phyloP scores from a whole-genome alignment of 2,329 filamentous ascomycete species.

The Fusarium lyarnte region DNA sequence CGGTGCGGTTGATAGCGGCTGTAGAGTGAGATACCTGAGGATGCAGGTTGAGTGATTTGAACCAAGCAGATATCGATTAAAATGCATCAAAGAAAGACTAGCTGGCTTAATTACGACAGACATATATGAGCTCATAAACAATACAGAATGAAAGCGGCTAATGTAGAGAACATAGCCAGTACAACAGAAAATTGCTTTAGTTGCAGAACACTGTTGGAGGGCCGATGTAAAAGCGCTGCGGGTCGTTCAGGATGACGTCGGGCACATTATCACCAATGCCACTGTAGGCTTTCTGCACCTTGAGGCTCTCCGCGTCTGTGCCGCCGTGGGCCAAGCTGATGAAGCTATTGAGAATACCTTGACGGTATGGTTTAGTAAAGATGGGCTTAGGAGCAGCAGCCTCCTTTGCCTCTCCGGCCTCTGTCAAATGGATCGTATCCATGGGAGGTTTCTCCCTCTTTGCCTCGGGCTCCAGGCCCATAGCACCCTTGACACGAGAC shows the following conservation, averaged over 20 bases:
- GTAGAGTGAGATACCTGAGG: fast-evolving
- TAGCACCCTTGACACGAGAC: background rate
- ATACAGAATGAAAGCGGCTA: too few relatives aligned
- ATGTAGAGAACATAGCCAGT: fast-evolving
- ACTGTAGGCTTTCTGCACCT: fast-evolving
- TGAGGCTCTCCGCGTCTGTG: background rate
- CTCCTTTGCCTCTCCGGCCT: background rate
- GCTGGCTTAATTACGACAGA: too few relatives aligned
- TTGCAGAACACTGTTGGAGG: background rate
- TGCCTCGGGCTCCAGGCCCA: fast-evolving
- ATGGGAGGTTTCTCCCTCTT: background rate
- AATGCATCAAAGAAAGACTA: fast-evolving
- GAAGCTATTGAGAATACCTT: background rate
- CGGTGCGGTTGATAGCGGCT: fast-evolving
- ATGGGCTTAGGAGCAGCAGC: background rate
- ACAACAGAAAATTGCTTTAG: fast-evolving
- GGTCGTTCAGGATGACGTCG: background rate
- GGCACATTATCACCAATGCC: background rate
- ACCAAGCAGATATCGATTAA: fast-evolving
- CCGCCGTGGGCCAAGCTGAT: background rate
- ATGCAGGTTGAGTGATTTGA: background rate
- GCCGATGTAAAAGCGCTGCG: background rate
- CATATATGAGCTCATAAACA: too few relatives aligned
- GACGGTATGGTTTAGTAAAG: background rate
- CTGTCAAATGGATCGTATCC: background rate